Conservation (phyloP, 2,329 filamentous ascomycete genomes). For the Gliomastix tumulicola region DNA sequence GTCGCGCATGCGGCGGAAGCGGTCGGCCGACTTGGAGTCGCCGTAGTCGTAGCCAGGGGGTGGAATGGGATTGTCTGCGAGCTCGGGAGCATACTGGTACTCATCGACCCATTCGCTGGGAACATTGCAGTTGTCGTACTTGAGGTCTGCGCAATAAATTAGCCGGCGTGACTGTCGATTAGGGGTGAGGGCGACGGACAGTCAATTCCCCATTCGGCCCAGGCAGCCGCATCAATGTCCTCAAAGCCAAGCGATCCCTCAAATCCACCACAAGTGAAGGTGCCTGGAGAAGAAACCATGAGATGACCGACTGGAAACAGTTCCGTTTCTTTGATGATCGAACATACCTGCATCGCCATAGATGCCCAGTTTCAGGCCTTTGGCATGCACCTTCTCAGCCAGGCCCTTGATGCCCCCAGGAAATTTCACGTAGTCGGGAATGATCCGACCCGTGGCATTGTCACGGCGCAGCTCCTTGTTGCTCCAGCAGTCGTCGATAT, state of each 20-base stretch:
- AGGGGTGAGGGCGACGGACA: slow-evolving; percentile 23
- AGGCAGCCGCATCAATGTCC: slow-evolving; percentile 48
- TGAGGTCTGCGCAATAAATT: slow-evolving; percentile 7
- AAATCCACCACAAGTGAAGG: slow-evolving; percentile 12
- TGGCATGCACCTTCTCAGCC: slow-evolving; percentile 43
- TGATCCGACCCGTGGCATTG: slow-evolving; percentile 28
- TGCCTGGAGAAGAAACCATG: slow-evolving; percentile 6
- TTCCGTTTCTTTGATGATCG: too few species aligned
- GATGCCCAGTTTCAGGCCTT: slow-evolving; percentile 57
- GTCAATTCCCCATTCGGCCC: slow-evolving; percentile 51
- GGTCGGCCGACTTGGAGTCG: slow-evolving; percentile 21
- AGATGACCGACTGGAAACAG: too few species aligned
- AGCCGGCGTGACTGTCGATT: slow-evolving; percentile 5
- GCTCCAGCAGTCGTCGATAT: slow-evolving; percentile 58
- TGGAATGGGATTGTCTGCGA: slow-evolving; percentile 15
- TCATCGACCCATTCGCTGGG: slow-evolving; percentile 26
- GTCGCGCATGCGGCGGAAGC: slow-evolving; percentile 45
- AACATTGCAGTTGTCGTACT: slow-evolving; percentile 42
- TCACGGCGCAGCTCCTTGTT: slow-evolving; percentile 30
- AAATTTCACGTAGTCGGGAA: slow-evolving; percentile 43
- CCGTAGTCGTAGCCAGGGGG: slow-evolving; percentile 13
- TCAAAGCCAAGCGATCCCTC: slow-evolving; percentile 50
- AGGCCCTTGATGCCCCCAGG: slow-evolving; percentile 49
- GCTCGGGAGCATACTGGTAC: slow-evolving; percentile 17
- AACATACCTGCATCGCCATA: slow-evolving; percentile 46